These are phyloP conservation scores for Dentiscutata heterogama DNA, from an alignment of 371 early-diverging fungal species.

Conservation along the genomic window DNA sequence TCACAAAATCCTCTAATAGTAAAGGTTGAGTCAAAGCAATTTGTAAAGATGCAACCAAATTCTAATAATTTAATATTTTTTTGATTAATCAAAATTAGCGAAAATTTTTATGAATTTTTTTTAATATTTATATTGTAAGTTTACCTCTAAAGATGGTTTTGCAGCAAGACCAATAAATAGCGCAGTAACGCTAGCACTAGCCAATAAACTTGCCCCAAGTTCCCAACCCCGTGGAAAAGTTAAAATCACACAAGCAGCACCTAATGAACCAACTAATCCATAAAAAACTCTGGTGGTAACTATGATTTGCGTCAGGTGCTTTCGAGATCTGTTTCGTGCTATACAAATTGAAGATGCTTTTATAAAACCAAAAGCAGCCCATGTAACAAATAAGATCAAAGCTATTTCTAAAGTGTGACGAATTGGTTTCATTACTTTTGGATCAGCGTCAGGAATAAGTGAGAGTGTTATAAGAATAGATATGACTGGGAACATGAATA, in stretches of 20 bases:
- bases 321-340: conserved; percentile 45
- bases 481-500: conserved; percentile 54
- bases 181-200: conserved; percentile 55
- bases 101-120: not conserved
- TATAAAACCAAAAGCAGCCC: conserved; percentile 52
- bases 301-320: conserved; percentile 54
- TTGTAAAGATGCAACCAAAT: conserved; percentile 54
- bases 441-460: conserved; percentile 48
- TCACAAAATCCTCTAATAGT: conserved; percentile 54
- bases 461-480: conserved; percentile 50
- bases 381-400: conserved; percentile 50
- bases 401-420: conserved; percentile 53
- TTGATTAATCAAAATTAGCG: too few species aligned
- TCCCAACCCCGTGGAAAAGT: conserved; percentile 59
- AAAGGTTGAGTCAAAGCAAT: conserved; percentile 58
- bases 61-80: conserved; percentile 44
- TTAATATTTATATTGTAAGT: not conserved
- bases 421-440: conserved; percentile 47
- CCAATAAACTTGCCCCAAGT: conserved; percentile 53
- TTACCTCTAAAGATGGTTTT: conserved; percentile 54
- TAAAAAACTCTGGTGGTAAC: conserved; percentile 55
- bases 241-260: conserved; percentile 53
- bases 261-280: conserved; percentile 50
- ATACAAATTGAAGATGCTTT: conserved; percentile 52
- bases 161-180: conserved; percentile 55